phyloP scores from a whole-genome alignment of 2,329 filamentous ascomycete species.

The Aspergillus tamarii region DNA sequence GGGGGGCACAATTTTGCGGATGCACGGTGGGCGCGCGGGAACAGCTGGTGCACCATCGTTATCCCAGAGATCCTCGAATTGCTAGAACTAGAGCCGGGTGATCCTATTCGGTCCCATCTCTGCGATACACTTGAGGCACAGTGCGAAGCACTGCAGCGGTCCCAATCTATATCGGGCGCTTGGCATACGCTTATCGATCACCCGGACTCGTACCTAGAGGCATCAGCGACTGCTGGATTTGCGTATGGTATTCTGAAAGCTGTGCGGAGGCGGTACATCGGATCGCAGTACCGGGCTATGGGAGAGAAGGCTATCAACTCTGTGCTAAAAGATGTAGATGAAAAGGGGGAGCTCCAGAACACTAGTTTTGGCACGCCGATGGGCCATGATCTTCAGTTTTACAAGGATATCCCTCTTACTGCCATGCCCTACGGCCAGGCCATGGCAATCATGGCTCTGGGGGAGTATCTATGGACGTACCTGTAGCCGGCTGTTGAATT shows the following conservation, averaged over 20 bases:
- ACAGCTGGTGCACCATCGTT: constrained; percentile 74
- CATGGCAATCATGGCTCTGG: constrained; percentile 81
- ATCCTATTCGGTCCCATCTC: constrained; percentile 61
- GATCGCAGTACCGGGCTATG: constrained; percentile 61
- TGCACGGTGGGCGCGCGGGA: constrained; percentile 60
- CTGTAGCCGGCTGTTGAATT: background rate
- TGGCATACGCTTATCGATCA: constrained; percentile 78
- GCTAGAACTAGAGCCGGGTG: constrained; percentile 61
- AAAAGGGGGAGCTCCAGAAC: constrained; percentile 70
- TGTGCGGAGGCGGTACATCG: constrained; percentile 69
- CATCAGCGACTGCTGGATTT: constrained; percentile 78
- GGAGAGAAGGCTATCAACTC: constrained; percentile 69
- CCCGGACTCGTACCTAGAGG: constrained; percentile 73
- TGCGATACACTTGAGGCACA: constrained; percentile 66
- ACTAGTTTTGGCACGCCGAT: constrained; percentile 80
- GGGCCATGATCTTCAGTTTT: constrained; percentile 73
- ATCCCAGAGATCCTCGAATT: constrained; percentile 80
- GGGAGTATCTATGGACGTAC: constrained; percentile 61
- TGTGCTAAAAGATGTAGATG: constrained; percentile 67
- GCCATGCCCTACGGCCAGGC: constrained; percentile 85
- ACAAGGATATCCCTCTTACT: constrained; percentile 74
- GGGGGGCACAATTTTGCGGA: constrained; percentile 63
- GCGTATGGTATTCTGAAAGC: constrained; percentile 79
- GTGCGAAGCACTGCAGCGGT: constrained; percentile 63
- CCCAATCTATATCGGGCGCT: constrained; percentile 66